Base-by-base conservation (phyloP, 257 asterid species). In the Linaria vulgaris region DNA sequence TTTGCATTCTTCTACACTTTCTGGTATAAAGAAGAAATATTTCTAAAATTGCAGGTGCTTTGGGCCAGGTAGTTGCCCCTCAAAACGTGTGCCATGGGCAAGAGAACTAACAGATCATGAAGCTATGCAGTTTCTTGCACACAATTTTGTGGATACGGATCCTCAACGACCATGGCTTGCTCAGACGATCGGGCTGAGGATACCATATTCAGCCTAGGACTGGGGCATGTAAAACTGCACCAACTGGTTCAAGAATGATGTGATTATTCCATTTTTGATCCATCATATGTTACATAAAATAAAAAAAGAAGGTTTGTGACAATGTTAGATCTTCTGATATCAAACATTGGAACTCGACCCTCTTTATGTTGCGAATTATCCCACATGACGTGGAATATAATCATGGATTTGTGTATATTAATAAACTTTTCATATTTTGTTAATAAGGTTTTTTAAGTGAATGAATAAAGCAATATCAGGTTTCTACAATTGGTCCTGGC, bases 61-160 rank as follows among this genome's bases (percentile, higher is more conserved):
- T 41, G 99, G 97, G 30, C 88, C 94, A 0, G 99, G 99, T 39
- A 79, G 97, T 73, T 75, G 80, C 77, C 68, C 91, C n/a, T 69
- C 88, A 11, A 85, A 83, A 56, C 95, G 99, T 0, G 99, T 80
- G 16, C 81, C 74, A 12, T 94, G 99, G 99, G 83, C 90, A 20
- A 79, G 97, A 70, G 97, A 94, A 62, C 80, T 94, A 55, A 56
- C 83, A 63, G 97, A 90, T 25, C 94, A 90, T 38, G 99, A 94
- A 80, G 95, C 90, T 2, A 85, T 72, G 70, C 86, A 85, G 71
- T 90, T 94, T 74, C 44, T 89, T 43, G 69, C 75, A 24, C 95
- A 84, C 69, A 56, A 73, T 60, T 94, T 90, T 74, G 73, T 94
- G 10, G 99, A 90, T 67, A 87, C 97, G 0, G 88, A 90, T 72